Conservation (phyloP, 768 basidiomycete genomes). For the Dendrothele bispora region DNA sequence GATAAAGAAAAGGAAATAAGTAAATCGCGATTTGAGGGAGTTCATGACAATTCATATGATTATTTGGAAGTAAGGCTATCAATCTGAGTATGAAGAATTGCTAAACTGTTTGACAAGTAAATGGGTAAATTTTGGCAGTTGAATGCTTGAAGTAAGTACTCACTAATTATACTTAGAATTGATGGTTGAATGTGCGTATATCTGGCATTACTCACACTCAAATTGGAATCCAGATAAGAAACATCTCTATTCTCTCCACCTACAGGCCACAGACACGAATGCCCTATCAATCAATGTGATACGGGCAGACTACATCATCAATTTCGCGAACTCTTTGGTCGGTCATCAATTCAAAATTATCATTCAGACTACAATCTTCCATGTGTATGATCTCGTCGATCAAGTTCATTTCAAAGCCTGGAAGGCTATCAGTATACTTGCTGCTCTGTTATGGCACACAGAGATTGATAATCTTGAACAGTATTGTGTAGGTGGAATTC, state of each 20-base stretch:
- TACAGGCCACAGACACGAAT: conserved; percentile 18
- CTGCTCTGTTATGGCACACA: conserved; percentile 27
- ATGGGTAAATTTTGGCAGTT: too few species aligned
- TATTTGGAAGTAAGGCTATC: too few species aligned
- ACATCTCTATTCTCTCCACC: conserved; percentile 14
- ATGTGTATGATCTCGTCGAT: conserved; percentile 22
- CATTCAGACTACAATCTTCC: conserved; percentile 23
- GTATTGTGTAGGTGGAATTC: conserved; percentile 18
- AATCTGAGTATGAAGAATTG: too few species aligned
- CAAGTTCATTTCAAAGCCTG: conserved; percentile 18
- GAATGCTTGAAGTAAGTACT: too few species aligned
- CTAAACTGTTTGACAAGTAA: too few species aligned
- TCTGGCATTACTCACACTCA: conserved; percentile 22
- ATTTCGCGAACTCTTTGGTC: conserved; percentile 25
- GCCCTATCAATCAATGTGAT: conserved; percentile 24
- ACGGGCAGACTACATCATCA: conserved; percentile 24
- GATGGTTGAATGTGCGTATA: too few species aligned
- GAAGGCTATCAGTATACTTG: conserved; percentile 17
- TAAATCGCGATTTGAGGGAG: too few species aligned
- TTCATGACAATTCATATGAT: too few species aligned
- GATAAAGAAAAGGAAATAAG: too few species aligned
- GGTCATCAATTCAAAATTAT: conserved; percentile 28
- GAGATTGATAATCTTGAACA: conserved; percentile 17
- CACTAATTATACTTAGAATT: too few species aligned
- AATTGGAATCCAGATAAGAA: conserved; percentile 14